These are phyloP conservation scores for Nothophoma quercina DNA, from an alignment of 2,329 filamentous ascomycete species.

Conservation along the genomic window DNA sequence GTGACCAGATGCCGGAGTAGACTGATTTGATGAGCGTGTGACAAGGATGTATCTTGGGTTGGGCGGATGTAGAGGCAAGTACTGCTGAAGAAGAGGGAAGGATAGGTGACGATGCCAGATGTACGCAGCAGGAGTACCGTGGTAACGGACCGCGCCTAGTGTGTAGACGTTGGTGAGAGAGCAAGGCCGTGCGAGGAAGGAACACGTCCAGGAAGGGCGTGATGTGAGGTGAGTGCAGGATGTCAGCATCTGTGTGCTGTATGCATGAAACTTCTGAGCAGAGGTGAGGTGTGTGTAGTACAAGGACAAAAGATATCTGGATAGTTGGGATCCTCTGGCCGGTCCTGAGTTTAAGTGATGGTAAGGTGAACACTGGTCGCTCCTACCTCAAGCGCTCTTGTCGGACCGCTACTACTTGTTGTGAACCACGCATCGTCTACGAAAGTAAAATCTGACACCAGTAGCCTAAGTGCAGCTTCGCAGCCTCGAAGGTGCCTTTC, in stretches of 20 bases:
- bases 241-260: background rate
- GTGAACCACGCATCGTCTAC: background rate
- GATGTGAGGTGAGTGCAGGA: no score
- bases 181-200: background rate
- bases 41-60: no score
- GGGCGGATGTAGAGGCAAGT: background rate
- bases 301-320: background rate
- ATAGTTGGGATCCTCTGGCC: no score
- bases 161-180: conserved; percentile 1
- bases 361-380: conserved; percentile 1
- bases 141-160: background rate
- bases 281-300: background rate
- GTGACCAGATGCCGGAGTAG: no score
- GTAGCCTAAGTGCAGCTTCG: no score
- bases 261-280: background rate
- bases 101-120: background rate
- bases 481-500: background rate
- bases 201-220: no score
- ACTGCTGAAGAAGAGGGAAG: background rate
- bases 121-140: background rate
- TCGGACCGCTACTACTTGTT: background rate
- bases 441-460: background rate
- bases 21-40: no score
- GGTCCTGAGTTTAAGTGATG: background rate
- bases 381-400: background rate